These are phyloP conservation scores for Coemansia sp. DNA, from an alignment of 192 early-diverging fungal genomes.

Conservation along the genomic window DNA sequence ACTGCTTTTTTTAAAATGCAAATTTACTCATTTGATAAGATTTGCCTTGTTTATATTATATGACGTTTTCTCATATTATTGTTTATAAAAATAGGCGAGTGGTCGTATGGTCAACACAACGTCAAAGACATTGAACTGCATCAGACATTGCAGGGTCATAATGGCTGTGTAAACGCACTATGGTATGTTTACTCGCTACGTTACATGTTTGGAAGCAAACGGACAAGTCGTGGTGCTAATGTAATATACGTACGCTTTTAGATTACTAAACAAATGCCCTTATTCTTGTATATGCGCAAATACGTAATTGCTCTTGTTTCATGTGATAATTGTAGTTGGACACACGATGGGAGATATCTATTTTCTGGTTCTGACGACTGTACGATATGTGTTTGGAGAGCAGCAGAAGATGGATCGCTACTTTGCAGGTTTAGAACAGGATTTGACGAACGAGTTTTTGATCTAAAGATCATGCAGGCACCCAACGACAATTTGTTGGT, in stretches of 20 bases:
- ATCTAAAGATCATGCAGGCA: conserved; percentile 64
- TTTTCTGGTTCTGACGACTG: conserved; percentile 66
- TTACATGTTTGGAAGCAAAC: not conserved
- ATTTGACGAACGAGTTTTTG: conserved; percentile 77
- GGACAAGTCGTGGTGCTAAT: not conserved
- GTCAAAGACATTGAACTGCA: conserved; percentile 23
- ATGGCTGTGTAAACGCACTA: conserved; percentile 51
- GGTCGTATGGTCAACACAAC: conserved; percentile 21
- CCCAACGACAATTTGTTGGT: conserved; percentile 61
- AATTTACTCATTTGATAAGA: too few relatives aligned
- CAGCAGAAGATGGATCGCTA: conserved; percentile 43
- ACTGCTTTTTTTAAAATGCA: too few relatives aligned
- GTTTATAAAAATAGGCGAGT: conserved; percentile 20
- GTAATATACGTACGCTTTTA: not conserved
- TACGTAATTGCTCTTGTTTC: too few relatives aligned
- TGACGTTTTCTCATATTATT: not conserved
- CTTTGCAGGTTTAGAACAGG: conserved; percentile 54
- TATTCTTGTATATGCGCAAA: too few relatives aligned
- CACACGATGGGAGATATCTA: conserved; percentile 54
- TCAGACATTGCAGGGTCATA: conserved; percentile 40
- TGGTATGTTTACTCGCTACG: conserved; percentile 12
- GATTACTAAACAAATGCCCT: not conserved
- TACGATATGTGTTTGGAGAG: conserved; percentile 58
- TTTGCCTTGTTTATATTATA: not conserved
- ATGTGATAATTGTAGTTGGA: conserved; percentile 42